Evolutionary conservation across 371 early-diverging fungal species (phyloP), one percentile per base, ranked within the genome.

Genomic region (Mortierella sp.): DNA sequence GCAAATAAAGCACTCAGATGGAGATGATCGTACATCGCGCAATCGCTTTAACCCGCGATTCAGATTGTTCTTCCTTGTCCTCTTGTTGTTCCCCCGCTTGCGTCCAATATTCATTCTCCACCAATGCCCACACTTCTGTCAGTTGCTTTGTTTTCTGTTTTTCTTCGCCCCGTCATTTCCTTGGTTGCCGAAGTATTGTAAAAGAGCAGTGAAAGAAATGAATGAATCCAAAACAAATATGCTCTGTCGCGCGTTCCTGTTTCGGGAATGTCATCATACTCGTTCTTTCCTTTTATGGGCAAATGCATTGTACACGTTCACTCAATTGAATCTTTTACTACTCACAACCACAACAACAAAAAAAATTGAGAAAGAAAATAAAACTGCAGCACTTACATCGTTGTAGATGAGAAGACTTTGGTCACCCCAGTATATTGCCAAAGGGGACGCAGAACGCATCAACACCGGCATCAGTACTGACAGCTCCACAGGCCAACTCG

Each of bases 381-480:
- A 58, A 14, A 1, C 5, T 63, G 31, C 19, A n/a, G 31, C 0
- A 78, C 84, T 78, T 84, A 84, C 84, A 70, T 84, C 81, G 79
- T 84, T 84, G 72, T 84, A 84, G 58, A 84, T 34, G 19, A 84
- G 74, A 48, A 74, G 57, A 21, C 75, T 26, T 28, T 81, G 28
- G 14, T 84, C 84, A 14, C 84, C 84, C 84, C 84, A 84, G 74
- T 81, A 84, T 19, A 84, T 73, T 0, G 84, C 81, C 44, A 84
- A 60, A 7, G 79, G 79, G 21, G 79, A 76, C 1, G 71, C 76
- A 7, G 81, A 84, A n/a, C 52, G 47, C 70, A 76, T 42, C 52
- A 84, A n/a, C 28, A 76, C 16, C 14, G 48, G 76, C 34, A 84
- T 47, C 24, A 78, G 24, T 19, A 74, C 38, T 2, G 21, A 28